These are phyloP conservation scores for Fusarium sp. DNA, from an alignment of 2,329 filamentous ascomycete species.

Conservation along the genomic window DNA sequence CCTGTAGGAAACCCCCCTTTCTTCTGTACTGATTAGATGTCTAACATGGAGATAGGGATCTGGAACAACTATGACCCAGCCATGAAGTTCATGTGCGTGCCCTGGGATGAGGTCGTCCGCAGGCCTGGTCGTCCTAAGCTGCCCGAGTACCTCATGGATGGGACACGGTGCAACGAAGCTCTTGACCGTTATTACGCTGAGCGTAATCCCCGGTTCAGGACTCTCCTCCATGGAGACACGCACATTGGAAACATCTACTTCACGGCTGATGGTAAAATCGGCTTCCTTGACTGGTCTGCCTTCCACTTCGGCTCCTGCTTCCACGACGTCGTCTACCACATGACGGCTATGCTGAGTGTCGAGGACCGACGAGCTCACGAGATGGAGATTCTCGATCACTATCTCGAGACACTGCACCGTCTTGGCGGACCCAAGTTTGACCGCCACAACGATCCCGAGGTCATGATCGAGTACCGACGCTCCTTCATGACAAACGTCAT, in stretches of 20 bases:
- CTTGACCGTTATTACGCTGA: constrained; percentile 52
- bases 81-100: constrained; percentile 48
- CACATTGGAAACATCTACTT: constrained; percentile 60
- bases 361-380: constrained; percentile 56
- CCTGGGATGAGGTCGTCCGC: constrained; percentile 47
- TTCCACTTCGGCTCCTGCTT: constrained; percentile 56
- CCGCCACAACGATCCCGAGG: constrained; percentile 32
- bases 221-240: constrained; percentile 57
- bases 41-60: constrained; percentile 33
- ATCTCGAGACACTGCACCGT: constrained; percentile 25
- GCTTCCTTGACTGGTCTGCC: constrained; percentile 58
- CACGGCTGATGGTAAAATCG: constrained; percentile 47
- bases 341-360: constrained; percentile 53
- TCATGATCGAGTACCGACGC: constrained; percentile 43
- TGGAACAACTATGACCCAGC: constrained; percentile 54
- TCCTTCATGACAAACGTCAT: constrained; percentile 44
- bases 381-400: constrained; percentile 44
- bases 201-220: constrained; percentile 54
- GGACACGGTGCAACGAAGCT: constrained; percentile 49
- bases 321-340: constrained; percentile 57
- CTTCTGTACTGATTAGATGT: rapidly evolving
- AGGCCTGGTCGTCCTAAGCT: constrained; percentile 46
- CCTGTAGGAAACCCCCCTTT: constrained; percentile 22
- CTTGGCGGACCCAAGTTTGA: constrained; percentile 33
- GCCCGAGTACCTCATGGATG: constrained; percentile 53